Evolutionary conservation across 176 grass and related monocot genomes (phyloP).

Genomic region (Musa schizocarpa): DNA sequence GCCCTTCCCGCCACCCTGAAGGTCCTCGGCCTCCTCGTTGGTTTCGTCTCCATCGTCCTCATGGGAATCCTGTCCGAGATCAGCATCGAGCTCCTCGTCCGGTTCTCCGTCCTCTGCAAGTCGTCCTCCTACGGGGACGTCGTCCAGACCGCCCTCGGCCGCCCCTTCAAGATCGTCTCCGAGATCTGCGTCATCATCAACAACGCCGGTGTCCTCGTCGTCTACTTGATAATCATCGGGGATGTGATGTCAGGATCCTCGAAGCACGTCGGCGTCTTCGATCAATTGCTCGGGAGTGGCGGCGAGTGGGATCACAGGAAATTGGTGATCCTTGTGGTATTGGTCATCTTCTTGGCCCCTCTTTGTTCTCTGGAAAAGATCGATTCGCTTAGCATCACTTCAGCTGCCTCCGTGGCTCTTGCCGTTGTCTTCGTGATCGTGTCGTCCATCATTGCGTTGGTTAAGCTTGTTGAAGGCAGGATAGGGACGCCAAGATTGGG

Average conservation of each 20-base stretch:
- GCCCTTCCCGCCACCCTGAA: slow-evolving; percentile 93
- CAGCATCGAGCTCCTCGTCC: slow-evolving; percentile 72
- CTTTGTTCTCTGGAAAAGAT: slow-evolving; percentile 83
- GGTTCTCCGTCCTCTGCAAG: slow-evolving; percentile 53
- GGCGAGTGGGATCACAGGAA: slow-evolving; percentile 89
- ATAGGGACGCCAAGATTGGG: slow-evolving; percentile 60
- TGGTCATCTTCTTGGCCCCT: slow-evolving; percentile 63
- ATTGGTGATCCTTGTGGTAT: slow-evolving; percentile 63
- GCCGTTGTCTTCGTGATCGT: slow-evolving; percentile 69
- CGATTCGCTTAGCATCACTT: slow-evolving; percentile 77
- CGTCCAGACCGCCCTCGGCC: slow-evolving; percentile 59
- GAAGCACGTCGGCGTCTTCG: slow-evolving; percentile 75
- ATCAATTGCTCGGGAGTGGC: slow-evolving; percentile 71
- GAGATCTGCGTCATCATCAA: slow-evolving; percentile 82
- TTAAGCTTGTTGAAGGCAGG: slow-evolving; percentile 66
- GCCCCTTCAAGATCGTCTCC: slow-evolving; percentile 40
- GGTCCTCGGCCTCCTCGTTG: slow-evolving; percentile 68
- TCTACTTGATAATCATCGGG: slow-evolving; percentile 91
- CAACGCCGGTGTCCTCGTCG: slow-evolving; percentile 68
- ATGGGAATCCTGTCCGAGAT: slow-evolving; percentile 77
- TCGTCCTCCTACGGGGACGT: slow-evolving; percentile 80
- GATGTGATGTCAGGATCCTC: slow-evolving; percentile 86
- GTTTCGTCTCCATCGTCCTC: slow-evolving; percentile 58
- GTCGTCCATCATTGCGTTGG: slow-evolving; percentile 46
- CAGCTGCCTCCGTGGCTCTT: slow-evolving; percentile 64